Evolutionary conservation across 257 asterid species (phyloP), one percentile per base, ranked within the genome.

Genomic region (Haberlea rhodopensis): DNA sequence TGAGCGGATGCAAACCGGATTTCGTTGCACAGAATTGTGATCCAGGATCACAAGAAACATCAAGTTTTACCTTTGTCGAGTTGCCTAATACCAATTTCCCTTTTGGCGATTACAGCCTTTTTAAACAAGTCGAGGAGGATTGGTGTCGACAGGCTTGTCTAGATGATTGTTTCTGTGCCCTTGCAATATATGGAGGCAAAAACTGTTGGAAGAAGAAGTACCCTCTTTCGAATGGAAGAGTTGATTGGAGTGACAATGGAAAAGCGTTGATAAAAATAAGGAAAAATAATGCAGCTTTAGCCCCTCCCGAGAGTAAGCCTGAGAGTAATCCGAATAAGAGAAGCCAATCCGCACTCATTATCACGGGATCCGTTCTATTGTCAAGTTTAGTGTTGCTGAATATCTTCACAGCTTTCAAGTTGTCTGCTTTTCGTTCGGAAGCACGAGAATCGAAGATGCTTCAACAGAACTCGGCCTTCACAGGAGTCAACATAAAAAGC

Each of bases 141-240:
- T 62, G 62, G 31, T 82, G 87, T 54, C 21, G 57, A 27, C 32
- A 43, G 45, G 24, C 52, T 15, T 84, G 87, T 59, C 71, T 81
- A 45, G 29, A 22, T 19, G 90, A 84, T 68, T 81, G 87, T 29
- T 63, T 72, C 2, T 84, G 87, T 68, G 85, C 71, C 49, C 85
- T 53, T 63, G 81, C 82, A 3, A 25, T 67, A 18, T 72, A 20
- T 34, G 34, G 71, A 45, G 8, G 6, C 8, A 10, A 5, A 0
- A 9, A 4, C 0, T 84, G 90, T 53, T 81, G 79, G 83, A 76
- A 67, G 77, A 84, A 79, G 79, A 76, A 32, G 0, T 1, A 60
- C 1, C 87, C 90, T 0, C 29, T 84, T 1, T 63, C 77, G 0
- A 84, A 75, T 9, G 90, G 90, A 59, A 70, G 60, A 23, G 57